Percentiles rank a stretch among this genome's conserved stretches.
phyloP scores from a whole-genome alignment of 257 asterid species.

The Vinca minor region DNA sequence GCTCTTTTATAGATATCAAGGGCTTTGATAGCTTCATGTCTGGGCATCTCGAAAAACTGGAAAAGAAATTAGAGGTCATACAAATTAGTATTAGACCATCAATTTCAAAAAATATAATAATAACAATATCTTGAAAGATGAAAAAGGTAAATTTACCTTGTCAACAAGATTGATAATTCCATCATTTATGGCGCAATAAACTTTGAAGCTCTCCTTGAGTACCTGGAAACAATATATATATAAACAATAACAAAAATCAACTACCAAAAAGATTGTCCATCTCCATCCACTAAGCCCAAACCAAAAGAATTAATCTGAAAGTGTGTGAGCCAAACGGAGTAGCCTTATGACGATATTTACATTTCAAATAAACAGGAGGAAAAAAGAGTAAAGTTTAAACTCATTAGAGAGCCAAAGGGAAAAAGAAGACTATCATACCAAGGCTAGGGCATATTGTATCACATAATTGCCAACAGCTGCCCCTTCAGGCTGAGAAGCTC shows the following conservation, averaged over 20 bases:
- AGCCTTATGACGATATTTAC: neutral
- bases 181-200: constrained; percentile 89
- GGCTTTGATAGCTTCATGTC: constrained; percentile 95
- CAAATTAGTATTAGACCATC: neutral
- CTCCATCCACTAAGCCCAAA: neutral
- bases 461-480: constrained; percentile 76
- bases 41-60: constrained; percentile 99
- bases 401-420: neutral
- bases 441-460: constrained; percentile 85
- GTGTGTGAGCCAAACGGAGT: too few species aligned
- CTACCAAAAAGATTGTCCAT: neutral
- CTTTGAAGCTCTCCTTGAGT: constrained; percentile 96
- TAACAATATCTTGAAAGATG: neutral
- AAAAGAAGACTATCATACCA: constrained; percentile 41
- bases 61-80: constrained; percentile 13
- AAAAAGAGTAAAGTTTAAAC: neutral
- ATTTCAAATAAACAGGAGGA: neutral
- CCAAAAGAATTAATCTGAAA: too few species aligned
- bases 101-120: neutral
- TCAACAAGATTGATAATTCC: constrained; percentile 97
- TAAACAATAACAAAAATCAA: constrained; percentile 1
- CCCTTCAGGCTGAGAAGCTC: constrained; percentile 84
- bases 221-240: constrained; percentile 52
- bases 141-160: constrained; percentile 72
- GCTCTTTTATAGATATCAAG: constrained; percentile 93